Conservation (phyloP, 192 early-diverging fungal genomes). For the Mortierella claussenii region DNA sequence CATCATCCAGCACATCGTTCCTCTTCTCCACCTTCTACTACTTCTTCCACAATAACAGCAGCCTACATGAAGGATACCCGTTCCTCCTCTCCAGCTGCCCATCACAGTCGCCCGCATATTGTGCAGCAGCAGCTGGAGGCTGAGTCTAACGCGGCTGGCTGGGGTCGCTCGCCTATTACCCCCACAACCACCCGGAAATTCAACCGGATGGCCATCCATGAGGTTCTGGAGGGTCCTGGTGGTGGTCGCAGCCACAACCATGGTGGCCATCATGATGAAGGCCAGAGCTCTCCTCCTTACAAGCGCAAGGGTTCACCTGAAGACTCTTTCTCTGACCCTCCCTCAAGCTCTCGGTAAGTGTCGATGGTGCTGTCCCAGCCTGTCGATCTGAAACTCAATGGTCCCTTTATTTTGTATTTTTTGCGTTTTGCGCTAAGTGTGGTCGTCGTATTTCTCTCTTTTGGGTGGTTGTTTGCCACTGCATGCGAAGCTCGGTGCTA, state of each 20-base stretch:
- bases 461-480: too few species aligned
- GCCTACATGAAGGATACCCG: constrained; percentile 12
- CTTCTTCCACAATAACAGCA: too few species aligned
- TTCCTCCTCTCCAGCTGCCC: constrained; percentile 5
- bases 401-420: not conserved
- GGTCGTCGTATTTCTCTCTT: too few species aligned
- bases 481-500: too few species aligned
- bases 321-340: constrained; percentile 24
- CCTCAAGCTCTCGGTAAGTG: constrained; percentile 33
- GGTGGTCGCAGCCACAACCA: not conserved
- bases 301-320: constrained; percentile 53
- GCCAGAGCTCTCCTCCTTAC: constrained; percentile 30
- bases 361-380: too few species aligned
- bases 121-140: constrained; percentile 32
- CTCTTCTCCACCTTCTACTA: constrained; percentile 3
- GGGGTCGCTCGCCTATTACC: constrained; percentile 43
- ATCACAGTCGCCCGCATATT: constrained; percentile 25
- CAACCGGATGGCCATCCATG: constrained; percentile 51
- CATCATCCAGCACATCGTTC: not conserved
- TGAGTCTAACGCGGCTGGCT: constrained; percentile 29
- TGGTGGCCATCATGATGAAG: constrained; percentile 13
- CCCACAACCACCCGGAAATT: constrained; percentile 50
- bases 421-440: too few species aligned
- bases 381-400: too few species aligned
- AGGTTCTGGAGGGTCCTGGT: constrained; percentile 28